phyloP scores from a whole-genome alignment of 305 asterid genomes.

The Salvia sclarea region DNA sequence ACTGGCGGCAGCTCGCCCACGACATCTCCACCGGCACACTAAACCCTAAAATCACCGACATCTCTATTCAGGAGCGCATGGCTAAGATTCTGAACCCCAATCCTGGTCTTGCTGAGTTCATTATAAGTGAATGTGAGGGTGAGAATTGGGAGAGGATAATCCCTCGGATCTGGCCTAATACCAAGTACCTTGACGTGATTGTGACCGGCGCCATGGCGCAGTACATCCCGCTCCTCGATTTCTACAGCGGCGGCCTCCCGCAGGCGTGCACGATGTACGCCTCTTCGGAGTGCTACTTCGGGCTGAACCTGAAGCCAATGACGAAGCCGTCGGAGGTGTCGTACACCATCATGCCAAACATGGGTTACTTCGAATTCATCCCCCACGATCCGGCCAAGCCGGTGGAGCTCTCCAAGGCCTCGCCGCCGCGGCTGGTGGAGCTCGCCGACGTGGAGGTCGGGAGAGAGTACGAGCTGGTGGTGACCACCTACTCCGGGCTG shows the following conservation, averaged over 20 bases:
- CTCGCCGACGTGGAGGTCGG: conserved; percentile 63
- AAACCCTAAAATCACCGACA: conserved; percentile 50
- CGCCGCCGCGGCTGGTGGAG: conserved; percentile 54
- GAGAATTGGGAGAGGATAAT: conserved; percentile 67
- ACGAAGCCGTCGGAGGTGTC: conserved; percentile 55
- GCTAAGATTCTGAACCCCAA: conserved; percentile 46
- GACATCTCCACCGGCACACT: conserved; percentile 60
- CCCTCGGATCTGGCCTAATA: conserved; percentile 70
- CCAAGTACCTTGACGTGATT: conserved; percentile 67
- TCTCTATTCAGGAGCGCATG: conserved; percentile 38
- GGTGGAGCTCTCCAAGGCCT: conserved; percentile 23
- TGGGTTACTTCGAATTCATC: conserved; percentile 81
- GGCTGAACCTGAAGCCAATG: conserved; percentile 68
- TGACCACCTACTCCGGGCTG: conserved; percentile 62
- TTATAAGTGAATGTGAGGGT: conserved; percentile 47
- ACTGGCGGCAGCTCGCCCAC: conserved; percentile 54
- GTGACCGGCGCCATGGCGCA: conserved; percentile 86
- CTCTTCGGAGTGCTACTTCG: conserved; percentile 74
- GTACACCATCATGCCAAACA: conserved; percentile 78
- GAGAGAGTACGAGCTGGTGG: conserved; percentile 64
- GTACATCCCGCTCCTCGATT: conserved; percentile 65
- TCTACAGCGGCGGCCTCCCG: conserved; percentile 68
- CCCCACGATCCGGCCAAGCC: conserved; percentile 45
- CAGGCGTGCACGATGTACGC: conserved; percentile 73
- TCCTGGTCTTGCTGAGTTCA: conserved; percentile 44